Percentiles rank a stretch among this genome's conserved stretches.
Evolutionary conservation across 2,329 filamentous ascomycete genomes (phyloP).

Genomic region (Alternaria consortialis): DNA sequence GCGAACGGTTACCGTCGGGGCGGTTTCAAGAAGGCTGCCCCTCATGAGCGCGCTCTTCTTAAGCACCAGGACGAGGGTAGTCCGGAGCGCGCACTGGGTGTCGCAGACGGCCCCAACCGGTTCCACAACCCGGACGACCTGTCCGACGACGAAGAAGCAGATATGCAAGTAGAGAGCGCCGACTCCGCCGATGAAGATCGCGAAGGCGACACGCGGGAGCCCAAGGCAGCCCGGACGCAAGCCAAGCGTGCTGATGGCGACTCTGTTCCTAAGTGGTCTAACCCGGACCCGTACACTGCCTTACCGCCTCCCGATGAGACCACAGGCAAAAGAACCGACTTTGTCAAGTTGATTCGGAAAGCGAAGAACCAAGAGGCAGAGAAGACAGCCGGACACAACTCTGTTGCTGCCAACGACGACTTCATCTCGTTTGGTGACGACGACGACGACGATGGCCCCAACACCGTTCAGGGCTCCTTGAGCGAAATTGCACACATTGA

Average conservation of each 20-base stretch:
- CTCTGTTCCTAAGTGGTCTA: constrained; percentile 82
- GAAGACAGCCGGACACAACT: constrained; percentile 63
- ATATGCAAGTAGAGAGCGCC: constrained; percentile 44
- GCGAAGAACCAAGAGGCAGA: constrained; percentile 71
- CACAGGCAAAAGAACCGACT: constrained; percentile 79
- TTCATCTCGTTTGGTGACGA: constrained; percentile 83
- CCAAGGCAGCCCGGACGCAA: constrained; percentile 36
- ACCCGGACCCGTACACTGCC: constrained; percentile 91
- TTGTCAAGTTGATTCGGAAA: constrained; percentile 91
- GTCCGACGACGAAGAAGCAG: constrained; percentile 49
- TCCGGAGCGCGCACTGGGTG: constrained; percentile 57
- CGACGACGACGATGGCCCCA: constrained; percentile 20
- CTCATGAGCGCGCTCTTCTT: constrained; percentile 58
- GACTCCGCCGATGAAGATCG: constrained; percentile 28
- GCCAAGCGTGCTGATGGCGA: constrained; percentile 40
- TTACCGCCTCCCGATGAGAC: constrained; percentile 79
- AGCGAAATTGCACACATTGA: constrained; percentile 28
- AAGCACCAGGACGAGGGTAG: constrained; percentile 52
- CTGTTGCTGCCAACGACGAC: constrained; percentile 67
- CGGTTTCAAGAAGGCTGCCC: constrained; percentile 41
- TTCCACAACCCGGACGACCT: constrained; percentile 54
- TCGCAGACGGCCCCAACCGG: constrained; percentile 51
- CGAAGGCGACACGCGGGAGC: constrained; percentile 21
- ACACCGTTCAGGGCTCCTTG: constrained; percentile 34
- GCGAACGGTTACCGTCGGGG: constrained; percentile 26